phyloP scores from a whole-genome alignment of 495 filamentous ascomycete species.

The Podospora didyma region DNA sequence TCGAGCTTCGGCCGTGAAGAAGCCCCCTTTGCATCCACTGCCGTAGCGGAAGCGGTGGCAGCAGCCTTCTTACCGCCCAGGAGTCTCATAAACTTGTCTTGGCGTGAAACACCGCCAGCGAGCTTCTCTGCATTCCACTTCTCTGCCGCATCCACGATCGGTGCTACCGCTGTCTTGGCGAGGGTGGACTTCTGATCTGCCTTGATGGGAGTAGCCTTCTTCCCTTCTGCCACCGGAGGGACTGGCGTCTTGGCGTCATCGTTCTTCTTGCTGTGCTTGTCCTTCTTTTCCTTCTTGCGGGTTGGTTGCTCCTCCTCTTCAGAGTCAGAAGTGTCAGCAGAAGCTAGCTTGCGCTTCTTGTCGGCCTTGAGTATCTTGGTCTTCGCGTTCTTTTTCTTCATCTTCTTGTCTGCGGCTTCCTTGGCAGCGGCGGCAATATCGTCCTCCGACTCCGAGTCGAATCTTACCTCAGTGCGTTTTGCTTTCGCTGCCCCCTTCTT shows the following conservation, averaged over 20 bases:
- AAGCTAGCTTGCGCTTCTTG: background rate
- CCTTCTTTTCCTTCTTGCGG: conserved; percentile 9
- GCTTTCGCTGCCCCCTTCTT: conserved; percentile 15
- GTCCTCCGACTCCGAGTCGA: conserved; percentile 1
- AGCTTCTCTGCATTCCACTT: conserved; percentile 53
- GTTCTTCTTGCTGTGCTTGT: background rate
- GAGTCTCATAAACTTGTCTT: conserved; percentile 54
- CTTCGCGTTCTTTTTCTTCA: conserved; percentile 17
- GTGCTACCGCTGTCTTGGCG: background rate
- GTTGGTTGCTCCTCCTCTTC: conserved; percentile 10
- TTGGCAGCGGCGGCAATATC: conserved; percentile 27
- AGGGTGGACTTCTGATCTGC: too few species aligned
- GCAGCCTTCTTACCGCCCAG: conserved; percentile 47
- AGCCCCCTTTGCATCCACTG: conserved; percentile 12
- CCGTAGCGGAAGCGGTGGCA: conserved; percentile 4
- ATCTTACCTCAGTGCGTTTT: conserved; percentile 13
- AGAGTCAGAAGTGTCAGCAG: too few species aligned
- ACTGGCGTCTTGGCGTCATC: background rate
- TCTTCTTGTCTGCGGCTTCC: conserved; percentile 18
- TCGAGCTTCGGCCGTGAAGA: conserved; percentile 24
- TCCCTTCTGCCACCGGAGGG: background rate
- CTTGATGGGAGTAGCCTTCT: background rate
- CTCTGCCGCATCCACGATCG: conserved; percentile 21
- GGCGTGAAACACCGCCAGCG: conserved; percentile 44
- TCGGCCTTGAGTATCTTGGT: conserved; percentile 2